These are phyloP conservation scores for Wickerhamiella bombiphila DNA, from an alignment of 805 yeast genomes.

Conservation along the genomic window DNA sequence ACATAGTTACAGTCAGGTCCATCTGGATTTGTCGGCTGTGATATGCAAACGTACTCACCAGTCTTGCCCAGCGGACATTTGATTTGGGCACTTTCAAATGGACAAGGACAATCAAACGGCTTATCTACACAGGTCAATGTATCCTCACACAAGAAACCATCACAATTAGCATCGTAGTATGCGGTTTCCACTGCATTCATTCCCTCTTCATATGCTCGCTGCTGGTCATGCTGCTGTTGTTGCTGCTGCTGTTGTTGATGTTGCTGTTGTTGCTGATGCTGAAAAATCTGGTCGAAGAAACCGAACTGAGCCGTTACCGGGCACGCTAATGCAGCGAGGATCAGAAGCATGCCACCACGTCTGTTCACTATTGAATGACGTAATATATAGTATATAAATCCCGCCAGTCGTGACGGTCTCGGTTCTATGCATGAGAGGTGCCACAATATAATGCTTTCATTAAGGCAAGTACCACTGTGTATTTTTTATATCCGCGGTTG, in stretches of 20 bases:
- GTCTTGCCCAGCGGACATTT: slow-evolving; percentile 66
- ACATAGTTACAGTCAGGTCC: slow-evolving; percentile 75
- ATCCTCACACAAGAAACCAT: slow-evolving; percentile 63
- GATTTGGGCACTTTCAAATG: slow-evolving; percentile 69
- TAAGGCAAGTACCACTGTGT: no score
- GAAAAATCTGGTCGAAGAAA: slow-evolving; percentile 29
- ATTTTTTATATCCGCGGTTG: no score
- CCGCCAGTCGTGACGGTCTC: no score
- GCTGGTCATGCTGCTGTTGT: slow-evolving; percentile 18
- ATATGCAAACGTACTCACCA: slow-evolving; percentile 57
- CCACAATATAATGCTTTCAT: no score
- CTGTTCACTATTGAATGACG: no score
- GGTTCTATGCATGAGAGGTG: no score
- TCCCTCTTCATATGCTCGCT: slow-evolving; percentile 5
- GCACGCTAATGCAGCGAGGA: background rate
- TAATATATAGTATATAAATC: no score
- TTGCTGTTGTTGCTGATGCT: no score
- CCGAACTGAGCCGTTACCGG: slow-evolving; percentile 16
- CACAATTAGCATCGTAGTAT: slow-evolving; percentile 33
- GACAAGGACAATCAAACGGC: slow-evolving; percentile 75
- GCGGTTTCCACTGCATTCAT: slow-evolving; percentile 12
- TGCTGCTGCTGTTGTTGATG: slow-evolving; percentile 29
- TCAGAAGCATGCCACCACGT: no score
- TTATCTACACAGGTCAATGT: slow-evolving; percentile 61
- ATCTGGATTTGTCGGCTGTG: slow-evolving; percentile 52